Base-by-base conservation (phyloP, 2,329 filamentous ascomycete genomes). In the Chrysosporium keratinophilum region DNA sequence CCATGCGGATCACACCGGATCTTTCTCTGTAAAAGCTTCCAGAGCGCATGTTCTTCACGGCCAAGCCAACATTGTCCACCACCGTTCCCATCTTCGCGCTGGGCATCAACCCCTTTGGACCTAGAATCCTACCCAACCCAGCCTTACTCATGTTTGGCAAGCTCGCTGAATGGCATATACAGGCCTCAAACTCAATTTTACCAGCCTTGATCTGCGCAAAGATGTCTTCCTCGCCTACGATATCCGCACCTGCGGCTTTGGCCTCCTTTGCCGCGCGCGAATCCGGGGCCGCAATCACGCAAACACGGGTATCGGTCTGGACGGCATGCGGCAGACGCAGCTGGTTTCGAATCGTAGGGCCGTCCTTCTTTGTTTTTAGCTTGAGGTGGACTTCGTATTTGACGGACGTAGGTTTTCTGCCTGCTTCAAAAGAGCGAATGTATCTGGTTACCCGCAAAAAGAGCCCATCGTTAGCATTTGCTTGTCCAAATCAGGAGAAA, bases 351-450 rank as follows among this genome's bases (percentile, higher is more conserved):
- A 98, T 78, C 7, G 93, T 82, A 15, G 90, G 85, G 0, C 90
- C 89, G 70, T 89, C 90, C 69, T 90, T 91, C 61, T 82, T 77
- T 1, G 91, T 89, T 64, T 84, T 84, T 58, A 98, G 74, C 65
- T 85, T 89, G 62, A 98, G 74, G 63, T 87, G 80, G 49, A 97
- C 64, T 69, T 97, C 93, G 75, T 98, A 98, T 70, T 96, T 97
- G 61, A 83, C 76, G 10, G 77, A 75, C 2, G 78, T 77, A 2
- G 87, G 85, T 47, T 84, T 79, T 51, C 81, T 81, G 65, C 93
- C 91, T 62, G 96, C 90, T 79, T 98, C 93, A 65, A 85, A 83
- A 46, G 93, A 91, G 64, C 88, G 87, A 60, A 98, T 81, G 68
- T 95, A 93, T 67, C 89, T 95, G 61, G 28, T 48, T 49, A 12